Evolutionary conservation across 1,284 basidiomycete species (phyloP).

Genomic region (Cutaneotrichosporon cutaneum): DNA sequence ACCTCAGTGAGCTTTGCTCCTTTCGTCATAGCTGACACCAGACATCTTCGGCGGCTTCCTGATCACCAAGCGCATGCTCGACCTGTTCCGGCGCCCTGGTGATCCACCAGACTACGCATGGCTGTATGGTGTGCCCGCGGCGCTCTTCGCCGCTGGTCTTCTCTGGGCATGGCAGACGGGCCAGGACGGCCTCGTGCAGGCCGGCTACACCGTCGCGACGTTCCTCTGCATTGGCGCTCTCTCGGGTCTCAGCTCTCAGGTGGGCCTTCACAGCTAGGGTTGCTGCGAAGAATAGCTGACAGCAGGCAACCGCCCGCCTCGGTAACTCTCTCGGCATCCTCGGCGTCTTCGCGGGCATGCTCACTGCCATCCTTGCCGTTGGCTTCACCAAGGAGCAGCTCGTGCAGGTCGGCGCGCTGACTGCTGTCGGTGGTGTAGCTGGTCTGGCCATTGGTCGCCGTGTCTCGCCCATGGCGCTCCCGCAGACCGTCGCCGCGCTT

Average conservation of each 20-base stretch:
- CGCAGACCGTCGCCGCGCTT: slow-evolving; percentile 70
- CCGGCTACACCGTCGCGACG: slow-evolving; percentile 76
- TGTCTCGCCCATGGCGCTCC: slow-evolving; percentile 78
- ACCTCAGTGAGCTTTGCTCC: slow-evolving; percentile 57
- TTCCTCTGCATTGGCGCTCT: slow-evolving; percentile 70
- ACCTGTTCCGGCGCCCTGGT: slow-evolving; percentile 80
- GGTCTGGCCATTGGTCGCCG: slow-evolving; percentile 70
- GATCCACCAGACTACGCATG: slow-evolving; percentile 82
- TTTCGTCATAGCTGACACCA: slow-evolving; percentile 7
- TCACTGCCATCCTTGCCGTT: slow-evolving; percentile 73
- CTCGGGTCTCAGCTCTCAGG: slow-evolving; percentile 38
- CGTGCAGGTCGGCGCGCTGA: slow-evolving; percentile 71
- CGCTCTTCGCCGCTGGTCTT: slow-evolving; percentile 76
- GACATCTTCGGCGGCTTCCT: slow-evolving; percentile 78
- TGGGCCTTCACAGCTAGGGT: slow-evolving; percentile 21
- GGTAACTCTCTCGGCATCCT: slow-evolving; percentile 79
- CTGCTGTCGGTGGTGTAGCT: slow-evolving; percentile 65
- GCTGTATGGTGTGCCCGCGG: slow-evolving; percentile 72
- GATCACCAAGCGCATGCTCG: slow-evolving; percentile 80
- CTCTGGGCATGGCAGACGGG: slow-evolving; percentile 74
- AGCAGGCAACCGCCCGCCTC: slow-evolving; percentile 71
- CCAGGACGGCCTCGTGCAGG: slow-evolving; percentile 78
- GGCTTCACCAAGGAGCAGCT: slow-evolving; percentile 73
- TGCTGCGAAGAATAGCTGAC: slow-evolving; percentile 8
- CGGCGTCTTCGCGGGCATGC: slow-evolving; percentile 73